Evolutionary conservation across 495 filamentous ascomycete genomes (phyloP).

Genomic region (Xylaria longipes): DNA sequence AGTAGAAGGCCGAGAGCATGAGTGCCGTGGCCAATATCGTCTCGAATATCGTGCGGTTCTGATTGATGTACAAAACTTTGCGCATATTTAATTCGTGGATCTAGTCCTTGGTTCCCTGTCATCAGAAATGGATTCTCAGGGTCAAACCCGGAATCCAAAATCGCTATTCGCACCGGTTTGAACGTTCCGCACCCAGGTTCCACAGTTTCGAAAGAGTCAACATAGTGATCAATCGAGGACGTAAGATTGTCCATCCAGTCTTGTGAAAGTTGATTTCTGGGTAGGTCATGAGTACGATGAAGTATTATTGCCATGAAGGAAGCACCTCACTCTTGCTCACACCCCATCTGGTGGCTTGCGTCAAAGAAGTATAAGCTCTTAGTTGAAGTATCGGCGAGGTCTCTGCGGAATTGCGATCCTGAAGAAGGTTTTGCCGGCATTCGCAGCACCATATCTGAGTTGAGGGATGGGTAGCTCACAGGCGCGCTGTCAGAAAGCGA

Average conservation of each 20-base stretch:
- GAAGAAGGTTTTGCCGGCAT: not conserved
- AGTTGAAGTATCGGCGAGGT: slow-evolving; percentile 23
- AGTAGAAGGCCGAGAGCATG: slow-evolving; percentile 42
- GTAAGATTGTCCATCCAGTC: not conserved
- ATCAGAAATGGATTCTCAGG: slow-evolving; percentile 37
- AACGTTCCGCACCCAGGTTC: slow-evolving; percentile 16
- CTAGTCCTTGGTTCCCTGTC: slow-evolving; percentile 24
- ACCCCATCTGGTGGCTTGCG: slow-evolving; percentile 37
- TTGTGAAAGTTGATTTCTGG: not conserved
- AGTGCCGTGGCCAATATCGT: slow-evolving; percentile 46
- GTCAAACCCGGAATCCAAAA: slow-evolving; percentile 44
- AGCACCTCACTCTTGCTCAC: slow-evolving; percentile 39
- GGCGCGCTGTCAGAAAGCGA: not conserved
- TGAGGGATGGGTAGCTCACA: not conserved
- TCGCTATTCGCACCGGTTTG: slow-evolving; percentile 42
- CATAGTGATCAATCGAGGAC: slow-evolving; percentile 3
- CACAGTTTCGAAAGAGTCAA: slow-evolving; percentile 18
- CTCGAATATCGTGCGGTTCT: slow-evolving; percentile 30
- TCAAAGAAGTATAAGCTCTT: slow-evolving; percentile 39
- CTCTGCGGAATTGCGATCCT: not conserved
- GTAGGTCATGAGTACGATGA: not conserved
- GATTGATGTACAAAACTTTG: slow-evolving; percentile 8
- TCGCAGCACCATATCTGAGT: not conserved
- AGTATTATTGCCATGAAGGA: not conserved
- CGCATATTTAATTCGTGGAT: slow-evolving; percentile 4